A percentile compares a stretch with the other conserved stretches of the same genome.
Evolutionary conservation across 345 rosid genomes (phyloP).

Genomic region (Eucalyptus cloeziana): DNA sequence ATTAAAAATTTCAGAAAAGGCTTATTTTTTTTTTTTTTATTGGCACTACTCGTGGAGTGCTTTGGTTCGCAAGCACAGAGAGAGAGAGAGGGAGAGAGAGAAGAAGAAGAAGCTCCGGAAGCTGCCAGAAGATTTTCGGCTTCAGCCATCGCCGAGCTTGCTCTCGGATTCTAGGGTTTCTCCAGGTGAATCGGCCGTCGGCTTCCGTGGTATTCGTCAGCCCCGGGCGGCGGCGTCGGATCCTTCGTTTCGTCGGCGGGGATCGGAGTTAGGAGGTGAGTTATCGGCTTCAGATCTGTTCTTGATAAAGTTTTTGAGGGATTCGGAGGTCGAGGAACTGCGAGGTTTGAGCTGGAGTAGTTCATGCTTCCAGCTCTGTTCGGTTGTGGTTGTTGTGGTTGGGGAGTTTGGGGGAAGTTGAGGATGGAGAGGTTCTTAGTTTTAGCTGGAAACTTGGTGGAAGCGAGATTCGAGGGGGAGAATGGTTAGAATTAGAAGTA

Average conservation of each 20-base stretch:
- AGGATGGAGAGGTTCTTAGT: neutral
- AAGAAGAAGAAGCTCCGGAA: slow-evolving; percentile 19
- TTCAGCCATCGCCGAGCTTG: neutral
- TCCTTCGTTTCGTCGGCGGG: neutral
- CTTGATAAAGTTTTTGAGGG: neutral
- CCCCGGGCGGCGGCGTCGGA: neutral
- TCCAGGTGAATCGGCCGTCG: neutral
- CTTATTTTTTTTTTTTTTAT: neutral
- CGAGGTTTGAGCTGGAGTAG: neutral
- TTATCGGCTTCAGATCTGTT: neutral
- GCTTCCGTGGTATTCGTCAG: neutral
- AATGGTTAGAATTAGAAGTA: neutral
- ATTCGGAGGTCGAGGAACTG: neutral
- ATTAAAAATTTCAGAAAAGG: neutral
- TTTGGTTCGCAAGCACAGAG: neutral
- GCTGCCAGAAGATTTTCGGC: neutral
- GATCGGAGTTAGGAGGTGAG: neutral
- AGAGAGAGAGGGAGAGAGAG: neutral
- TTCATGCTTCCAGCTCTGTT: neutral
- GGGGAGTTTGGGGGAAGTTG: neutral
- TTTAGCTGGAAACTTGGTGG: neutral
- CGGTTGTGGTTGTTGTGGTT: neutral
- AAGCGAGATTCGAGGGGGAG: neutral
- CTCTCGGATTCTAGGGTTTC: neutral
- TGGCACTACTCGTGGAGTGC: neutral